Percentiles rank a stretch among this genome's conserved stretches.
Evolutionary conservation across 1,139 yeast species (phyloP).

Genomic region (Yamadazyma sp.): DNA sequence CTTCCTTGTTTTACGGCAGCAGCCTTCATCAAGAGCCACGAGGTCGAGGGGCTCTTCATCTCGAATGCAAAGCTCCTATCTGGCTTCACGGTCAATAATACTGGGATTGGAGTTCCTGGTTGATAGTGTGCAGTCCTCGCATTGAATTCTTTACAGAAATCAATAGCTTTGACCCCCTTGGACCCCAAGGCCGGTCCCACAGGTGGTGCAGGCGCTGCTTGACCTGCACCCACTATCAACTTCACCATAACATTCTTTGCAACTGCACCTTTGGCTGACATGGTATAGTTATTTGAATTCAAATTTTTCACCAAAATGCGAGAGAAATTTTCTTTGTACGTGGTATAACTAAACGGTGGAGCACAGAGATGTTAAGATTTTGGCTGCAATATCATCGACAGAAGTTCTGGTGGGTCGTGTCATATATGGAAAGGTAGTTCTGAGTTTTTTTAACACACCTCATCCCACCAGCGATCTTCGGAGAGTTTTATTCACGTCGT

Average conservation of each 20-base stretch:
- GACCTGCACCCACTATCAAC: conserved; percentile 96
- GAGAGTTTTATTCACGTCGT: too few relatives aligned
- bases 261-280: conserved; percentile 26
- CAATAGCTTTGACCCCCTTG: conserved; percentile 97
- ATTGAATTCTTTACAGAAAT: conserved; percentile 96
- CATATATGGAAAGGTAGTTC: too few relatives aligned
- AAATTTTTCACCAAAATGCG: conserved; percentile 10
- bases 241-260: conserved; percentile 64
- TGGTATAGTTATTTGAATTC: conserved; percentile 8
- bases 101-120: conserved; percentile 91
- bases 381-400: too few relatives aligned
- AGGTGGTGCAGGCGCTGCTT: conserved; percentile 99
- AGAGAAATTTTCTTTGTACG: neutral
- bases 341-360: neutral
- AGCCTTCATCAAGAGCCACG: conserved; percentile 81
- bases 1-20: conserved; percentile 83
- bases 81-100: conserved; percentile 81
- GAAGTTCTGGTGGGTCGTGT: too few relatives aligned
- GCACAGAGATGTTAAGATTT: neutral
- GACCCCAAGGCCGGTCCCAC: conserved; percentile 99
- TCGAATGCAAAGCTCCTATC: conserved; percentile 88
- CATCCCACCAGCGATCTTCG: too few relatives aligned
- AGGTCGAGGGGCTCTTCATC: conserved; percentile 88
- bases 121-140: conserved; percentile 88
- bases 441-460: too few relatives aligned